Evolutionary conservation across 202 grass and related monocot species (phyloP), one percentile per base, ranked within the genome.

Genomic region (Hordeum pubiflorum): DNA sequence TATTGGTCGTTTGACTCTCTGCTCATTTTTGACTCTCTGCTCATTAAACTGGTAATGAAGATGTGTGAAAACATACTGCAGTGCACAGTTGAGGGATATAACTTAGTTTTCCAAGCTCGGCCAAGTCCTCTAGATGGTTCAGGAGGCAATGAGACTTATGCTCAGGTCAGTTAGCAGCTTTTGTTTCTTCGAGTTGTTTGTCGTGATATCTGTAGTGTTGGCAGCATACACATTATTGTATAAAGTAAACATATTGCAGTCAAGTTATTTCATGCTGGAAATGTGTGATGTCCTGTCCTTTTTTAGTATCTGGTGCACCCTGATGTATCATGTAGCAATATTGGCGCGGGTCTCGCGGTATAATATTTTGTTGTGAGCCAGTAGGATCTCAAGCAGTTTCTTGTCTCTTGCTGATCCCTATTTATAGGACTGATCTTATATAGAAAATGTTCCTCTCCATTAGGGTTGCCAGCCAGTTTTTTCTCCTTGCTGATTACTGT

Each of bases 81-180:
- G 92, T 98, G 96, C 79, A 88, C 77, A 6, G 50, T 83, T 40
- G 86, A 98, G 88, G 95, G 92, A 84, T 94, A 91, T 79, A 93
- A 58, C 66, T 87, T 98, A 79, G 74, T 75, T 79, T 93, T 95
- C 79, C 88, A 91, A 84, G 79, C 67, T 63, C 84, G 62, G 17
- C 56, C 86, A 24, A 76, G 69, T 84, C 34, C 66, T 74, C 79
- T 65, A 69, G 85, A 89, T 81, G 87, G 74, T 74, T 88, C 89
- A 83, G 46, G 64, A 63, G 77, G 78, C 61, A 89, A 87, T 89
- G 88, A 84, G 89, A 69, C 79, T 50, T 91, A 81, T 87, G 92
- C 88, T 12, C 88, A 87, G 89, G 92, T 91, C 34, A 78, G 74
- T 58, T 63, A 50, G 21, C 50, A 65, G 69, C 69, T 72, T 74